phyloP scores from a whole-genome alignment of 176 grass and related monocot genomes.

The Oryza rufipogon region DNA sequence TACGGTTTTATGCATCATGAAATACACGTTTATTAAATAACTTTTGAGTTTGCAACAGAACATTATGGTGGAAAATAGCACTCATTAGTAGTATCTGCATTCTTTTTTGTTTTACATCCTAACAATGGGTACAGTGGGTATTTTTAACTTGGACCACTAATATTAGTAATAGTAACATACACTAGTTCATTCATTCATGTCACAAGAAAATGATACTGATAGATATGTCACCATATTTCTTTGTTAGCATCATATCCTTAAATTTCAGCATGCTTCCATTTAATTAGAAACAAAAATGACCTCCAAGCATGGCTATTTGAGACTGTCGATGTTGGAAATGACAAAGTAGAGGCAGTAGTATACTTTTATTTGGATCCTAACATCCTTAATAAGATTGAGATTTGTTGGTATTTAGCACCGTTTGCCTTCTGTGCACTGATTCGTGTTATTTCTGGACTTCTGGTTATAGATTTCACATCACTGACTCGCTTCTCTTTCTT shows the following conservation, averaged over 20 bases:
- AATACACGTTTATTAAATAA: background rate
- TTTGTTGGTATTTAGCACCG: background rate
- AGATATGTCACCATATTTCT: background rate
- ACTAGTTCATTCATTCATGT: background rate
- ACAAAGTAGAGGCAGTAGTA: background rate
- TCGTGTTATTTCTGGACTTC: slow-evolving; percentile 27
- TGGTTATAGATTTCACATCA: slow-evolving; percentile 24
- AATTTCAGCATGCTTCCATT: background rate
- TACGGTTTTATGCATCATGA: slow-evolving; percentile 20
- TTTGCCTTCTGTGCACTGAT: background rate
- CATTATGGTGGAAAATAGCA: slow-evolving; percentile 1
- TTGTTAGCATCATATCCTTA: background rate
- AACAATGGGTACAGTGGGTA: background rate
- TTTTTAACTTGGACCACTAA: background rate
- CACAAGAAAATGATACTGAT: slow-evolving; percentile 5
- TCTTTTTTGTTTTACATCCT: background rate
- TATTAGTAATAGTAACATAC: background rate
- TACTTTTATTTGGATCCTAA: slow-evolving; percentile 29
- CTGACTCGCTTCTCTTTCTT: slow-evolving; percentile 27
- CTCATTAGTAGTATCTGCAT: background rate
- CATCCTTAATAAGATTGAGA: slow-evolving; percentile 14
- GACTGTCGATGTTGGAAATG: slow-evolving; percentile 9
- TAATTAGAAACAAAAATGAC: background rate
- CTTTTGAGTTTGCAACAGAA: slow-evolving; percentile 6
- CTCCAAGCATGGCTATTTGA: background rate